Evolutionary conservation across 768 basidiomycete species (phyloP).

Genomic region (Lactarius hengduanensis): DNA sequence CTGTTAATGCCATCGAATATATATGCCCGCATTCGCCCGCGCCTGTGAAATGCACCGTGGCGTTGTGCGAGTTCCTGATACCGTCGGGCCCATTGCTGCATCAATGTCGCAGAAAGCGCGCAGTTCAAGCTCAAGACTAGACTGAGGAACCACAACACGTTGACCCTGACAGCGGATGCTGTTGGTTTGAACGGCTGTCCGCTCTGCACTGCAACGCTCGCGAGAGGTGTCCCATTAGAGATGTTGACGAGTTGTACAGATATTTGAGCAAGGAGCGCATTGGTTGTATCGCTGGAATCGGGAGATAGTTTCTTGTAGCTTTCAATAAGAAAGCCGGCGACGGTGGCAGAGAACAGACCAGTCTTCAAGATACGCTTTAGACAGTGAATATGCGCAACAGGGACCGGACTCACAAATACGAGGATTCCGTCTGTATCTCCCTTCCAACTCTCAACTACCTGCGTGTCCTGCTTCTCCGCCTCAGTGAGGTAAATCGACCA

Average conservation of each 20-base stretch:
- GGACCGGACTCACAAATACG: constrained; percentile 13
- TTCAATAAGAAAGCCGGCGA: too few species aligned
- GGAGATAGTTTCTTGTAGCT: too few species aligned
- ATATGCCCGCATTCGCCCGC: background rate
- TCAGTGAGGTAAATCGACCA: constrained; percentile 15
- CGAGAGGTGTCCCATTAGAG: too few species aligned
- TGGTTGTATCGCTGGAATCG: too few species aligned
- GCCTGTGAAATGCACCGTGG: background rate
- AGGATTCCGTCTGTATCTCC: constrained; percentile 11
- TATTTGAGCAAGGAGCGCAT: too few species aligned
- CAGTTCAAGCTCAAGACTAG: constrained; percentile 6
- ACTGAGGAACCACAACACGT: constrained; percentile 23
- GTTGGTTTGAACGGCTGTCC: too few species aligned
- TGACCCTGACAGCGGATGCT: background rate
- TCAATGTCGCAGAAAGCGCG: constrained; percentile 17
- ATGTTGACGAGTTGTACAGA: too few species aligned
- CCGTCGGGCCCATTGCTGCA: constrained; percentile 13
- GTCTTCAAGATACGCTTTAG: too few species aligned
- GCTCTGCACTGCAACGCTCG: too few species aligned
- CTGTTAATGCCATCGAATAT: background rate
- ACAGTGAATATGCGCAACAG: too few species aligned
- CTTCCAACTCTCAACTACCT: constrained; percentile 11
- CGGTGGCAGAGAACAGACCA: too few species aligned
- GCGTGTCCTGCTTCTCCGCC: constrained; percentile 9
- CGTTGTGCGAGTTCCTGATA: constrained; percentile 1